Base-by-base conservation (phyloP, 2,329 filamentous ascomycete species). In the Calonectria crousiana region DNA sequence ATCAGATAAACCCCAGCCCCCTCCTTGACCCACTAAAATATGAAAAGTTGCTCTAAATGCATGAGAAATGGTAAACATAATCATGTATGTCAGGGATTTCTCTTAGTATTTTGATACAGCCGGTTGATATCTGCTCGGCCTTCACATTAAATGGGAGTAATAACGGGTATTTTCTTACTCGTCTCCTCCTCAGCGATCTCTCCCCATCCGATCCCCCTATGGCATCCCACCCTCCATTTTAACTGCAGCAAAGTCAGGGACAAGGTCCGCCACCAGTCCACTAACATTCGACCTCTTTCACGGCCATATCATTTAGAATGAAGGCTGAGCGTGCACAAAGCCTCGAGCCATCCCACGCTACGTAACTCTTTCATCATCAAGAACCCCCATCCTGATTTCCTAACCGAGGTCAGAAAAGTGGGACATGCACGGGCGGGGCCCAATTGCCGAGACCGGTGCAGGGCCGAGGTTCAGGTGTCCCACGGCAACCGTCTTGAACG, bases 371-470 rank as follows among this genome's bases (percentile, higher is more conserved):
- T 38, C 56, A n/a, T 3, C 53, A 60, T 60, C 56, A 51, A 68
- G 34, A 5, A 38, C 44, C 44, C 62, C 68, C 69, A 68, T 68
- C 66, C 49, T 72, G 71, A 71, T 56, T 56, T 65, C 76, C 76
- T 81, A 81, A 77, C 80, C 80, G 80, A 81, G 80, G 80, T 79
- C 71, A 64, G 74, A 56, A 73, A 73, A 60, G 76, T 67, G 79
- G 73, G 74, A 44, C 76, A 62, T 69, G 78, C 79, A 78, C 76
- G 60, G 77, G 78, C 72, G 77, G 78, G 75, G 74, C 75, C 74
- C 60, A 80, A 80, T 78, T 81, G 73, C 79, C 79, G 79, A 81
- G 74, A 80, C 77, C 74, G 74, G 79, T 80, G 67, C 74, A 71
- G 71, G 78, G 62, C 74, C 76, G 75, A 80, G 79, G 79, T 73